Evolutionary conservation across 352 stramenopile species (phyloP).

Genomic region (Phytophthora hybrid): DNA sequence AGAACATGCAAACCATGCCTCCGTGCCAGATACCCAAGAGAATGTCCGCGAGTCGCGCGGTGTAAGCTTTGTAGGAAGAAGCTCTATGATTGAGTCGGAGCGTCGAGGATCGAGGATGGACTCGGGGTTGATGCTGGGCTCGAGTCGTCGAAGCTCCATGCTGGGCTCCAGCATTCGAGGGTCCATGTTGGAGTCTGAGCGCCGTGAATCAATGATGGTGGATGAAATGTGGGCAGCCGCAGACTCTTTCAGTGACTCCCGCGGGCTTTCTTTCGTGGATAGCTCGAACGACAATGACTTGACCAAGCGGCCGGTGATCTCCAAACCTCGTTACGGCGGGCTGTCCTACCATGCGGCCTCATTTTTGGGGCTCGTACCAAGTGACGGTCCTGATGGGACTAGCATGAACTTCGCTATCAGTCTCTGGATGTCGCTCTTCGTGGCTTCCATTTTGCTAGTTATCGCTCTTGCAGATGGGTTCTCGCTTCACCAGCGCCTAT

Average conservation of each 20-base stretch:
- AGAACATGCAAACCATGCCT: slow-evolving; percentile 14
- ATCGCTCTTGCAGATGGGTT: slow-evolving; percentile 54
- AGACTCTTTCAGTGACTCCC: slow-evolving; percentile 31
- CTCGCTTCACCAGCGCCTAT: slow-evolving; percentile 54
- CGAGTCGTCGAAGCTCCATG: slow-evolving; percentile 24
- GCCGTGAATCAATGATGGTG: slow-evolving; percentile 44
- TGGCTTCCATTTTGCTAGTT: slow-evolving; percentile 54
- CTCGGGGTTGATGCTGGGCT: slow-evolving; percentile 11
- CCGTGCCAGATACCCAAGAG: slow-evolving; percentile 12
- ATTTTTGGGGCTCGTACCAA: slow-evolving; percentile 38
- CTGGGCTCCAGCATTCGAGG: slow-evolving; percentile 33
- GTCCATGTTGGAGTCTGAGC: slow-evolving; percentile 45
- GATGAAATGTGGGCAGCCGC: slow-evolving; percentile 40
- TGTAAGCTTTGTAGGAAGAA: slow-evolving; percentile 27
- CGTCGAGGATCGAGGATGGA: slow-evolving; percentile 32
- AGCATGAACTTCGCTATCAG: slow-evolving; percentile 53
- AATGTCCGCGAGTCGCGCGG: slow-evolving; percentile 20
- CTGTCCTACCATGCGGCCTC: slow-evolving; percentile 34
- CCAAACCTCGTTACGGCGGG: slow-evolving; percentile 5
- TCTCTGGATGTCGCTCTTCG: slow-evolving; percentile 68
- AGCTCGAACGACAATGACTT: slow-evolving; percentile 21
- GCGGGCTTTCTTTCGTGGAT: slow-evolving; percentile 41
- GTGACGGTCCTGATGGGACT: slow-evolving; percentile 16
- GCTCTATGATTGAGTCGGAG: slow-evolving; percentile 25
- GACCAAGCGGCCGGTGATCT: slow-evolving; percentile 7